Base-by-base conservation (phyloP, 1,139 yeast species). In the Pichiaceae sp. region DNA sequence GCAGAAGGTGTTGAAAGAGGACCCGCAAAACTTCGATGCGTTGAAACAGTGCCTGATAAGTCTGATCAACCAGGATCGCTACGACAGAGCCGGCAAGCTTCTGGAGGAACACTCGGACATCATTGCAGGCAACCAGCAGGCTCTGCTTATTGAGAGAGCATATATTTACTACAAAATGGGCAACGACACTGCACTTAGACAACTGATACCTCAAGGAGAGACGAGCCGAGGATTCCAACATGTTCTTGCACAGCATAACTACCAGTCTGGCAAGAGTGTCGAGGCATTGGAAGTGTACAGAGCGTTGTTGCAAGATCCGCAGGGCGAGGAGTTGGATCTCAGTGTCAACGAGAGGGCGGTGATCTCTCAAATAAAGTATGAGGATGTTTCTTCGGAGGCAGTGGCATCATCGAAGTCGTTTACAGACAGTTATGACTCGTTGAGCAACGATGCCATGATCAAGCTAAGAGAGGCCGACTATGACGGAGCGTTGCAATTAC, bases 161-260 rank as follows among this genome's bases (percentile, higher is more conserved):
- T 89, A 87, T 54, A 66, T 82, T 12, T 72, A 70, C 47, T 89
- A 87, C 60, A 82, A 84, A 53, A 55, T 78, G 33, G 79, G 78
- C 36, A 62, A 66, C 42, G 62, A 63, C 5, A 56, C 63, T 23
- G 59, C 75, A 19, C 63, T 68, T 44, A 44, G 60, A 23, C 33
- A 49, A 7, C 47, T 66, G 12, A 49, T 54, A 14, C 41, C 59
- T 17, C 47, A 53, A 8, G 60, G 48, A 1, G 36, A 51, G 15
- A 45, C 49, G 11, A 43, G 46, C 47, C 61, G 78, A 46, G 89
- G 86, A 0, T 60, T 84, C 42, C 61, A 69, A 38, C 95, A 87
- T 55, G 69, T 86, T n/a, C 59, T 78, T 43, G 96, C 96, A 0
- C 98, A 89, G 60, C 76, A 78, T 43, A 72, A 70, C 52, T 86